phyloP scores from a whole-genome alignment of 116 monocot genomes.

The Cymodocea nodosa region DNA sequence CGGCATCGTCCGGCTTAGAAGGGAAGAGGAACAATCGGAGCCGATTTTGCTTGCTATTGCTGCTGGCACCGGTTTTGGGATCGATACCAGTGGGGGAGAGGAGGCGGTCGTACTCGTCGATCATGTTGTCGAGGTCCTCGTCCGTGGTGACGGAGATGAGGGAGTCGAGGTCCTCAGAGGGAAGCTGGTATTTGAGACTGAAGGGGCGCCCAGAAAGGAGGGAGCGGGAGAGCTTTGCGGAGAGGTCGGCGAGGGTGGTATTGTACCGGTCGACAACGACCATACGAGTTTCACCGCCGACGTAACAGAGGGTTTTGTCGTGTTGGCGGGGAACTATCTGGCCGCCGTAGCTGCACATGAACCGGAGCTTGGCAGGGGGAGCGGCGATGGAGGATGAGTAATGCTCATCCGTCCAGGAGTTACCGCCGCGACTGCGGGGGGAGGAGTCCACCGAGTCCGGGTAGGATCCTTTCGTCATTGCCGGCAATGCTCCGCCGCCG shows the following conservation, averaged over 20 bases:
- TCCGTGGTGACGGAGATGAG: constrained; percentile 67
- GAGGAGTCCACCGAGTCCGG: constrained; percentile 41
- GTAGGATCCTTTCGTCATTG: constrained; percentile 4
- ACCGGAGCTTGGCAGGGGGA: constrained; percentile 26
- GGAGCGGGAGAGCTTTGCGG: constrained; percentile 22
- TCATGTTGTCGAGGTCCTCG: constrained; percentile 77
- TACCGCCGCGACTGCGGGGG: constrained; percentile 47
- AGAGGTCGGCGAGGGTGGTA: constrained; percentile 37
- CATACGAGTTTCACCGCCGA: constrained; percentile 76
- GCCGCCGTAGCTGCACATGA: constrained; percentile 83
- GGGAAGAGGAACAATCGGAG: constrained; percentile 70
- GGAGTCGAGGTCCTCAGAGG: constrained; percentile 70
- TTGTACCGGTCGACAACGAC: constrained; percentile 40
- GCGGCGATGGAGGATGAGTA: constrained; percentile 26
- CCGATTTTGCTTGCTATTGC: constrained; percentile 1
- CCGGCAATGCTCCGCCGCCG: no score
- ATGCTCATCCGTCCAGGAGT: neutral
- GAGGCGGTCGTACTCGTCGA: constrained; percentile 58
- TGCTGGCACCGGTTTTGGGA: no score
- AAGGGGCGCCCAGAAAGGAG: constrained; percentile 30
- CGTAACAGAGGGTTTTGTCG: constrained; percentile 70
- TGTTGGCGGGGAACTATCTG: constrained; percentile 71
- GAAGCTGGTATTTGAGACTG: constrained; percentile 67
- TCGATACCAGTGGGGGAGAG: neutral
- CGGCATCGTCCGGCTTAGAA: constrained; percentile 3